A percentile compares a stretch with the other conserved stretches of the same genome.
These are phyloP conservation scores for Phyllosticta citribraziliensis DNA, from an alignment of 2,329 filamentous ascomycete species.

Conservation along the genomic window DNA sequence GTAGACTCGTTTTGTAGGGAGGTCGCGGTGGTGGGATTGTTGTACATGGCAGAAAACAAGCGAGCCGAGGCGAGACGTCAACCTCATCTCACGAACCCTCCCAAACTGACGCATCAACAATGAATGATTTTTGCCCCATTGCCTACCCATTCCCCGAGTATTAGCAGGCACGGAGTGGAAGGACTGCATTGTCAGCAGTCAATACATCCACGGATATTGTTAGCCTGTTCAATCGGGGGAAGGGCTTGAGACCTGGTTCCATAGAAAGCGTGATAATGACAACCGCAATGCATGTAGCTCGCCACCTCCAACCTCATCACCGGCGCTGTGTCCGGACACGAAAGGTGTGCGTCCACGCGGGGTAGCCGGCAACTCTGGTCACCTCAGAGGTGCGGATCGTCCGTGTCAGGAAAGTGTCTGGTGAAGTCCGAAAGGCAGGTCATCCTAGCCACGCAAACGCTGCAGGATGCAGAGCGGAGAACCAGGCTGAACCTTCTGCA, in stretches of 20 bases:
- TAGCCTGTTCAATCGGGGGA: constrained; percentile 5
- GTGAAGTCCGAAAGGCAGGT: constrained; percentile 19
- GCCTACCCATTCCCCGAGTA: not conserved
- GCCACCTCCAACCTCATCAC: constrained; percentile 23
- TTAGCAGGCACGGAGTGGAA: not conserved
- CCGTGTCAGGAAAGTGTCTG: constrained; percentile 2
- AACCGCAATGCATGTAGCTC: constrained; percentile 21
- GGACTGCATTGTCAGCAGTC: not conserved
- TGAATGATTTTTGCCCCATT: not conserved
- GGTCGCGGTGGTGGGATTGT: not conserved
- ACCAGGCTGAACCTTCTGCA: constrained; percentile 19
- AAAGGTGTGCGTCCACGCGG: constrained; percentile 17
- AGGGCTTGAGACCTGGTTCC: not conserved
- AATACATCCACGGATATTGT: constrained; percentile 18
- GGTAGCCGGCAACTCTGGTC: constrained; percentile 26
- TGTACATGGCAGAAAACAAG: not conserved
- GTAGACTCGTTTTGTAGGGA: not conserved
- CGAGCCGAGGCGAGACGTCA: not conserved
- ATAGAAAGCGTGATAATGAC: constrained; percentile 17
- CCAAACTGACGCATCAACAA: not conserved
- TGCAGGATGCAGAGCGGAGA: constrained; percentile 20
- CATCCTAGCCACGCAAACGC: constrained; percentile 21
- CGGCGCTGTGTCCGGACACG: constrained; percentile 16
- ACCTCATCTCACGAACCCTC: not conserved
- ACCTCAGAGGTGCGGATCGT: constrained; percentile 19